Conservation (phyloP, 495 filamentous ascomycete species). For the Podospora pseudocomata region DNA sequence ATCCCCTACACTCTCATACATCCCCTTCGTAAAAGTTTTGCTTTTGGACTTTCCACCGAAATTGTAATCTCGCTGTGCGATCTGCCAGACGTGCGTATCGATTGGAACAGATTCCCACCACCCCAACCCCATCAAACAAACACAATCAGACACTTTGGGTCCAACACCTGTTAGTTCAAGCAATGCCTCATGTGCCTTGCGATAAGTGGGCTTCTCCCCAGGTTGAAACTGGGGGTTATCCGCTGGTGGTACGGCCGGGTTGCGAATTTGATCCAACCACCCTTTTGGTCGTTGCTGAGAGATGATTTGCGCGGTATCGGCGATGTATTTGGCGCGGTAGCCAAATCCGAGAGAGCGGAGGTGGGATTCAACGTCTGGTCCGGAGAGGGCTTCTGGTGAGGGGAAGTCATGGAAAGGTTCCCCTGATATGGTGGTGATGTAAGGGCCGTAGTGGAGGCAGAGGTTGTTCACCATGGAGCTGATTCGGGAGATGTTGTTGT, state of each 20-base stretch:
- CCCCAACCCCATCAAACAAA: conserved; percentile 94
- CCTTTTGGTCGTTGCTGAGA: conserved; percentile 58
- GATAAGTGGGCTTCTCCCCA: conserved; percentile 49
- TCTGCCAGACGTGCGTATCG: conserved; percentile 99
- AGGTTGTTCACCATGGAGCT: conserved; percentile 95
- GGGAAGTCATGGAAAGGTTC: conserved; percentile 87
- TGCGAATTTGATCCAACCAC: conserved; percentile 73
- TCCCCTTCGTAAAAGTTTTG: conserved; percentile 80
- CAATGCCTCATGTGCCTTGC: conserved; percentile 75
- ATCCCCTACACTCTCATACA: conserved; percentile 85
- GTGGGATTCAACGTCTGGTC: conserved; percentile 65
- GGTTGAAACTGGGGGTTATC: not conserved
- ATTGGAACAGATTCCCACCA: conserved; percentile 94
- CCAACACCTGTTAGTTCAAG: conserved; percentile 81
- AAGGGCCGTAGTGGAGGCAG: conserved; percentile 76
- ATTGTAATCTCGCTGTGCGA: conserved; percentile 90
- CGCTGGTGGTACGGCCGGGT: conserved; percentile 63
- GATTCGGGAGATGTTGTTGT: conserved; percentile 96
- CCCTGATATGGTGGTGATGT: conserved; percentile 66
- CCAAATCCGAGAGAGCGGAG: conserved; percentile 86
- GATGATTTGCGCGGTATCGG: conserved; percentile 76
- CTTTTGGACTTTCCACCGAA: conserved; percentile 75
- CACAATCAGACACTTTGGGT: conserved; percentile 95
- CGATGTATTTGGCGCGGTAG: conserved; percentile 88
- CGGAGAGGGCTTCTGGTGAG: conserved; percentile 62